Percentiles rank a stretch among this genome's conserved stretches.
Conservation (phyloP, 306 rosid genomes). For the Quercus parvula region DNA sequence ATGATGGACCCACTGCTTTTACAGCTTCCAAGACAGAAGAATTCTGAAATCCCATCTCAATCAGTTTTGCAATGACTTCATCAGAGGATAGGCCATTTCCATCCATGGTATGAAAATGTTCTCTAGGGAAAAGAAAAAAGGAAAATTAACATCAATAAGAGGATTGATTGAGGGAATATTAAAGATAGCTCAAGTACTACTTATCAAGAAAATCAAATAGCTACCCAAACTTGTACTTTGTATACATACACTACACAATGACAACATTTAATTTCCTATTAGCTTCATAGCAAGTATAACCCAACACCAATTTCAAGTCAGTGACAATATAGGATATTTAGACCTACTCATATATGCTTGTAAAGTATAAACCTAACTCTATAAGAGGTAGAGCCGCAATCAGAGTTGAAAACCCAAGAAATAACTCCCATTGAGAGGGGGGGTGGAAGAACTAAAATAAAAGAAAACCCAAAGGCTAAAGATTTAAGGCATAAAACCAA, state of each 20-base stretch:
- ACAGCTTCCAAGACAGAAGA: slow-evolving; percentile 39
- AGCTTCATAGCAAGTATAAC: neutral
- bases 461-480: neutral
- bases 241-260: no score
- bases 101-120: slow-evolving; percentile 32
- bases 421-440: neutral
- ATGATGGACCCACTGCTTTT: slow-evolving; percentile 47
- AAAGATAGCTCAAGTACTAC: neutral
- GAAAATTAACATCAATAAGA: neutral
- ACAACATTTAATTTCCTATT: no score
- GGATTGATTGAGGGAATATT: neutral
- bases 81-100: slow-evolving; percentile 26
- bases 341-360: neutral
- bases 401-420: neutral
- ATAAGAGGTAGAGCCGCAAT: neutral
- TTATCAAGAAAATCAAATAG: neutral
- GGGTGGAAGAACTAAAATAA: no score
- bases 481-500: neutral
- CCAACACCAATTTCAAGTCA: neutral
- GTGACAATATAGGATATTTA: neutral
- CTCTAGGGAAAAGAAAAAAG: neutral
- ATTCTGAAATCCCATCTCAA: slow-evolving; percentile 67
- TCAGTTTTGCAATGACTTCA: slow-evolving; percentile 47
- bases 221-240: neutral
- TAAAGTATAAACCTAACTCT: neutral